Percentiles rank a stretch among this genome's conserved stretches.
Conservation (phyloP, 2,329 filamentous ascomycete genomes). For the Fusarium vanettenii region DNA sequence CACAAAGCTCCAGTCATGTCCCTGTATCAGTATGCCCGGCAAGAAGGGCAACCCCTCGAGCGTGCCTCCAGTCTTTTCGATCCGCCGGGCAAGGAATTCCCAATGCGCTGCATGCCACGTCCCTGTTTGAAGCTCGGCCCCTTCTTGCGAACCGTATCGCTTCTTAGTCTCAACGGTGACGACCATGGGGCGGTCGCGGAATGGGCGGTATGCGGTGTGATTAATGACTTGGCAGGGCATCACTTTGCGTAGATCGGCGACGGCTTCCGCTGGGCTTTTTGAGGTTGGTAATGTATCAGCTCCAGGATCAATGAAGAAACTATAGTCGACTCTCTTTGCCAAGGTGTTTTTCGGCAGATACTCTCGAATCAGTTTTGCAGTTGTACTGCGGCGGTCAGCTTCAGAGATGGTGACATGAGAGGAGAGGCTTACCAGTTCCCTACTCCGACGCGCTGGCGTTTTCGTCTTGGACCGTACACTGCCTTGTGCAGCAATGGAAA, state of each 20-base stretch:
- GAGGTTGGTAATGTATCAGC: not conserved
- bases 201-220: not conserved
- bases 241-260: not conserved
- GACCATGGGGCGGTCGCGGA: not conserved
- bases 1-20: slow-evolving; percentile 1
- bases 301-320: not conserved
- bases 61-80: not conserved
- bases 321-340: not conserved
- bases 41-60: not conserved
- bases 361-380: not conserved
- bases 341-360: slow-evolving; percentile 1
- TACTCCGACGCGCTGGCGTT: not conserved
- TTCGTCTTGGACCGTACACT: not conserved
- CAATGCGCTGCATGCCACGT: not conserved
- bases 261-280: not conserved
- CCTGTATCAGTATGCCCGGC: not conserved
- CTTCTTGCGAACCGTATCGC: not conserved
- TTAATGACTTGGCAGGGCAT: not conserved
- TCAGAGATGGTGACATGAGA: not conserved
- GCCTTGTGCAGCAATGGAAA: slow-evolving; percentile 4
- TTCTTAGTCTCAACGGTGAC: not conserved
- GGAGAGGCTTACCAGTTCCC: not conserved
- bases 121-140: not conserved
- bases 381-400: not conserved
- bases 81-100: not conserved